A percentile compares a stretch with the other conserved stretches of the same genome.
These are phyloP conservation scores for Blastobotrys indianensis DNA, from an alignment of 1,139 yeast species.

Conservation along the genomic window DNA sequence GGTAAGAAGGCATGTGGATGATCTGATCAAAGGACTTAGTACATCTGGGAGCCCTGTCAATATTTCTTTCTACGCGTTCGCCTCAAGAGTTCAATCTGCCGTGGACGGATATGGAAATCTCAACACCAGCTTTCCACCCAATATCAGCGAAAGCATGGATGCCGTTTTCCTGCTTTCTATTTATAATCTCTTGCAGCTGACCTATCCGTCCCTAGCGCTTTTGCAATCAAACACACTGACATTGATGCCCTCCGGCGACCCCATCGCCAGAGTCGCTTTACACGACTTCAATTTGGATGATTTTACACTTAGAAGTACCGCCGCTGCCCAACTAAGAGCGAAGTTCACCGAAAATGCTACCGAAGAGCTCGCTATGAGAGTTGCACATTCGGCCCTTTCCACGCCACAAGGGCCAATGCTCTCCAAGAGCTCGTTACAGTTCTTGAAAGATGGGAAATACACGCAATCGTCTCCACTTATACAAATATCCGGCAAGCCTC, in stretches of 20 bases:
- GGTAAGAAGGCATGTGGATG: slow-evolving; percentile 5
- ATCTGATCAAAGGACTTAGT: slow-evolving; percentile 14
- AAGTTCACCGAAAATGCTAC: no score
- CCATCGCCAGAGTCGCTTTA: slow-evolving; percentile 3
- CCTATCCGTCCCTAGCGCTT: no score
- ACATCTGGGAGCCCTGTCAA: slow-evolving; percentile 16
- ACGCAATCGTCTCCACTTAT: no score
- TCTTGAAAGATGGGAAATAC: no score
- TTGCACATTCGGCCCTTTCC: no score
- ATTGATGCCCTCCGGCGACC: slow-evolving; percentile 1
- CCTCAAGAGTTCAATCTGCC: slow-evolving; percentile 12
- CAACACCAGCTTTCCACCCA: neutral
- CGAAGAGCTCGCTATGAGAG: no score
- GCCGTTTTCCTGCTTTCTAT: no score
- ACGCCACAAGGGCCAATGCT: no score
- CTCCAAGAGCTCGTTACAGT: no score
- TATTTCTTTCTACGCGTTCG: slow-evolving; percentile 24
- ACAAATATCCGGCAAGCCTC: no score
- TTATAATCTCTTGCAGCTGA: no score
- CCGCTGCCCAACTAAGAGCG: slow-evolving; percentile 26
- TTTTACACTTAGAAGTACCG: slow-evolving; percentile 1
- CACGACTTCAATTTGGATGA: slow-evolving; percentile 1
- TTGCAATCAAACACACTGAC: neutral
- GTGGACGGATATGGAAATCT: neutral
- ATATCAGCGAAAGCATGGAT: no score